Base-by-base conservation (phyloP, 805 yeast species). In the Monosporozyma yasuniensis region DNA sequence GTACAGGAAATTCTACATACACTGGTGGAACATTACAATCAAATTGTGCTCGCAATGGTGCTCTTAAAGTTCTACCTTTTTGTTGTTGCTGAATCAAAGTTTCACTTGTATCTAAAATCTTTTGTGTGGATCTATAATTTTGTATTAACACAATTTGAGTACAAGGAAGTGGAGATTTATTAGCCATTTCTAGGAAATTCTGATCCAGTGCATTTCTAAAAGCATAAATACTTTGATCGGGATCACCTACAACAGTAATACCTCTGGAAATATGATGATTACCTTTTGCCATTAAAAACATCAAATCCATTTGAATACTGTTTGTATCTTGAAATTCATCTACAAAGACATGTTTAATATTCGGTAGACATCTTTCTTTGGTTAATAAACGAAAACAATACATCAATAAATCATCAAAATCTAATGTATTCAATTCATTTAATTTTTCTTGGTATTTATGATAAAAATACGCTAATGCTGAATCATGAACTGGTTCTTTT, bases 291-390 rank as follows among this genome's bases (percentile, higher is more conserved):
- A 84, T 66, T 4, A 71, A 68, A 53, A 75, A 75, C 72, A 87
- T 76, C 44, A 93, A 69, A 49, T 79, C 78, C 54, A 88, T 72
- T 62, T 91, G 98, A 16, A 88, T 73, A 34, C 72, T 72, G 57
- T 85, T 87, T 0, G 97, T 89, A 59, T 93, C 99, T 68, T 91
- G 98, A 59, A 89, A 91, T 66, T 91, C 99, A 67, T 91, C 99
- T 6, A 93, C 87, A 18, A 91, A 70, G 0, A 89, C 88, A 58
- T 88, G 93, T 54, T 78, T 70, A 3, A 84, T 66, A 46, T 70
- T 66, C 2, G 71, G 70, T 25, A 81, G 66, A 25, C 79, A 75
- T 0, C 76, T 69, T 32, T 60, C 58, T 28, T 64, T 55, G 0
- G 67, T 53, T 12, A 90, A 61, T 10, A 90, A 68, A 14, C 69